phyloP scores from a whole-genome alignment of 441 rosid species.

The Pelargonium australe region DNA sequence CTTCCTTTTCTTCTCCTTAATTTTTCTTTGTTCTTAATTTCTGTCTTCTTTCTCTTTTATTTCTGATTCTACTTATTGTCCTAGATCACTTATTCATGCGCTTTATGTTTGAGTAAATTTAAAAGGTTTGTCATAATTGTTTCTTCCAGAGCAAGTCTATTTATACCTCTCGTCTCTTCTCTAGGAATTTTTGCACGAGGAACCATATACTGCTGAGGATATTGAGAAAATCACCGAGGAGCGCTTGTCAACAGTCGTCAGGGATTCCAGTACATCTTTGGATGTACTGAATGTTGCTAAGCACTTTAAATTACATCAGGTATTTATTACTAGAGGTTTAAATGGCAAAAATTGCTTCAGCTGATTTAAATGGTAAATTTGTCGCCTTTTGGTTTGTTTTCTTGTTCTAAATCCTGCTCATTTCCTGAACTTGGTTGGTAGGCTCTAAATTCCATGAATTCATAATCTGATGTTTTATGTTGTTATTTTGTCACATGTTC shows the following conservation, averaged over 20 bases:
- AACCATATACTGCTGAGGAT: constrained; percentile 66
- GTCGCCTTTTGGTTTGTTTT: neutral
- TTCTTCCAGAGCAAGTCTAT: neutral
- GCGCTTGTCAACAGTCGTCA: constrained; percentile 49
- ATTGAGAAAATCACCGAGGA: constrained; percentile 54
- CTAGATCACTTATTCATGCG: neutral
- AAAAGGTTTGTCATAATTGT: neutral
- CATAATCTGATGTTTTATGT: neutral
- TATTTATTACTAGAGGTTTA: constrained; percentile 16
- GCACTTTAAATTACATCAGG: constrained; percentile 84
- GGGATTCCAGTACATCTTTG: constrained; percentile 55
- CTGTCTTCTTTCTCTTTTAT: too few species aligned
- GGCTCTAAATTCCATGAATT: too few species aligned
- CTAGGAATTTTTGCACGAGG: constrained; percentile 70
- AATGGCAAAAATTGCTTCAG: neutral
- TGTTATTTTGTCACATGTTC: neutral
- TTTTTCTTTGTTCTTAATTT: too few species aligned
- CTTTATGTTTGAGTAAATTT: neutral
- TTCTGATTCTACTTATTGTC: too few species aligned
- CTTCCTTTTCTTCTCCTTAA: too few species aligned
- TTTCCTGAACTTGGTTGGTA: neutral
- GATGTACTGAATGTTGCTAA: constrained; percentile 74
- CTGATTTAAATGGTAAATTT: neutral
- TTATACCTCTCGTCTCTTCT: neutral
- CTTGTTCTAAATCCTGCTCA: neutral